Base-by-base conservation (phyloP, 192 early-diverging fungal species). In the Podochytrium sp. region DNA sequence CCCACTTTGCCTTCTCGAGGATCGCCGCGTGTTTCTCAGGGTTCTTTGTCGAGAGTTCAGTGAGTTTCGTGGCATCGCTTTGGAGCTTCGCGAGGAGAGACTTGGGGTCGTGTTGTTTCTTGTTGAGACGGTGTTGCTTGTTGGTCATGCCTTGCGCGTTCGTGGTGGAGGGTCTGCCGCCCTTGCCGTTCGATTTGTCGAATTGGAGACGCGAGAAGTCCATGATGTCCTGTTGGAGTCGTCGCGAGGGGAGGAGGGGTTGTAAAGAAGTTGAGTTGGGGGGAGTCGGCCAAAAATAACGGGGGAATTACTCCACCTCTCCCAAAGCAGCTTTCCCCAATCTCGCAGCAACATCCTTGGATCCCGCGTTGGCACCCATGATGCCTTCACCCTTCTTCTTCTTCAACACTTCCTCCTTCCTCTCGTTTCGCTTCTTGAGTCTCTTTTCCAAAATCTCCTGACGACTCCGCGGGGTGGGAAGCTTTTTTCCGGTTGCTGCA, bases 1-100 rank as follows among this genome's bases (percentile, higher is more conserved):
- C 80, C 96, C 96, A 98, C 23, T 87, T 86, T 52, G 88, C 86
- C 71, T 89, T 92, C 69, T 95, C 92, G 69, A 89, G 84, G 53
- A 96, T 73, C 30, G 78, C 61, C 37, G 80, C 79, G 14, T 93
- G 93, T 71, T 79, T 81, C 73, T 72, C 84, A 2, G 72, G 61
- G 35, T 78, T 85, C 74, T 90, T 90, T 32, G 87, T 82, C 20
- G 91, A 84, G 42, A 96, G 83, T 62, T 89, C 86, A 35, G 89
- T 90, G 16, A 95, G 68, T 77, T 95, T 93, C 76, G 91, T 84
- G 69, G 89, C 82, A 70, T 95, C 90, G 57, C 80, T 81, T 79
- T 94, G 90, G n/a, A 77, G 78, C 75, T 86, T 66, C 2, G 38
- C 23, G 34, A 68, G 29, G n/a, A 69, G 47, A 23, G 62, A 37